Conservation (phyloP, 2,329 filamentous ascomycete species). For the Fusarium caatingaense region DNA sequence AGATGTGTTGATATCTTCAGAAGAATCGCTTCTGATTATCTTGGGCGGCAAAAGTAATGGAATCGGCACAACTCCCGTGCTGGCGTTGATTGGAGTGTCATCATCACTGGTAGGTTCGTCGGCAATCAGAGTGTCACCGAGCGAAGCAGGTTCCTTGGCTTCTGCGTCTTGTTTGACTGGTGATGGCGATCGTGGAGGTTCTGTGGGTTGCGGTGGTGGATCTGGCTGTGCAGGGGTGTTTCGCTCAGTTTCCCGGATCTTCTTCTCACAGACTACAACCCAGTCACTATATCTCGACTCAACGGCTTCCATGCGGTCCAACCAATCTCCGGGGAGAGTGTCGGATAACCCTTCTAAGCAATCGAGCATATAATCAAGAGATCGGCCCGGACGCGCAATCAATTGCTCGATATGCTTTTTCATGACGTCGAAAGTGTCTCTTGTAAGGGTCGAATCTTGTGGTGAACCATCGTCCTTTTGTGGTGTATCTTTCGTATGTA, state of each 20-base stretch:
- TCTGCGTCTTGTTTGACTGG: conserved; percentile 33
- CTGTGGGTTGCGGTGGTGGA: conserved; percentile 12
- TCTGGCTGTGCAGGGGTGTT: conserved; percentile 33
- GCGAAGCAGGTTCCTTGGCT: conserved; percentile 6
- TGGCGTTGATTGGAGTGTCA: conserved; percentile 30
- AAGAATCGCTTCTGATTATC: conserved; percentile 6
- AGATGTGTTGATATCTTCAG: not conserved
- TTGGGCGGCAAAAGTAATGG: conserved; percentile 39
- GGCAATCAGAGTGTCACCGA: conserved; percentile 15
- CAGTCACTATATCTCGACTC: conserved; percentile 84
- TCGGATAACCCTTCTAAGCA: conserved; percentile 85
- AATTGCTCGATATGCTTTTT: conserved; percentile 73
- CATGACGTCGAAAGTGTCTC: conserved; percentile 67
- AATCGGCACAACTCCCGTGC: conserved; percentile 33
- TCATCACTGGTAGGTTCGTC: conserved; percentile 34
- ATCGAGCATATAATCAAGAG: conserved; percentile 88
- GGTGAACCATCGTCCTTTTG: conserved; percentile 29
- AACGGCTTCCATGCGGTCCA: conserved; percentile 84
- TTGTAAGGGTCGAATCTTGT: conserved; percentile 50
- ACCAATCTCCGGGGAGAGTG: conserved; percentile 86
- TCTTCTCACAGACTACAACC: conserved; percentile 80
- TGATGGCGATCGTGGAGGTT: conserved; percentile 38
- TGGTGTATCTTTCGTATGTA: conserved; percentile 39
- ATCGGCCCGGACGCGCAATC: conserved; percentile 75
- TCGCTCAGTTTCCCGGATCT: conserved; percentile 75